Percentiles rank a stretch among this genome's conserved stretches.
phyloP scores from a whole-genome alignment of 352 stramenopile species.

The Pythium vanterpoolii region DNA sequence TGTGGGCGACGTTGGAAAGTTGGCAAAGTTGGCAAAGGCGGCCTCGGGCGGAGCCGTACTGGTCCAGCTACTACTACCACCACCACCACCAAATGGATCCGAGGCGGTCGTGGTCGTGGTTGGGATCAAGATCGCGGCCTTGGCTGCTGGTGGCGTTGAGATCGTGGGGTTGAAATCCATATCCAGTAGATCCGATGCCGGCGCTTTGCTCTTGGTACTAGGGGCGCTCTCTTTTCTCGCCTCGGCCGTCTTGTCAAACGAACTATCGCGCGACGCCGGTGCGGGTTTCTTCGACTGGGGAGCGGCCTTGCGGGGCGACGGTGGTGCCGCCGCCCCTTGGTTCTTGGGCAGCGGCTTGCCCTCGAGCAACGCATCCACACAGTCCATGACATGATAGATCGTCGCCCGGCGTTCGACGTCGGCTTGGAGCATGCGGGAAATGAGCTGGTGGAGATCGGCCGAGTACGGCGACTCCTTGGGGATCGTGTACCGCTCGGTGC shows the following conservation, averaged over 20 bases:
- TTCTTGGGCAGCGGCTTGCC: constrained; percentile 27
- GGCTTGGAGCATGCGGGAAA: constrained; percentile 90
- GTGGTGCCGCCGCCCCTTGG: constrained; percentile 3
- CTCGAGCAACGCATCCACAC: constrained; percentile 65
- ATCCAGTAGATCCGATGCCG: constrained; percentile 49
- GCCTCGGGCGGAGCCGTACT: constrained; percentile 17
- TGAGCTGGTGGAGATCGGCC: constrained; percentile 81
- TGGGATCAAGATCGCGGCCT: too few species aligned
- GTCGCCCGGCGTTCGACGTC: constrained; percentile 89
- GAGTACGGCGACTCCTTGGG: constrained; percentile 89
- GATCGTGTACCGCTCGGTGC: constrained; percentile 93
- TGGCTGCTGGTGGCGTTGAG: constrained; percentile 23
- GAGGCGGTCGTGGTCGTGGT: constrained; percentile 10
- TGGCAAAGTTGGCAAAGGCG: constrained; percentile 64
- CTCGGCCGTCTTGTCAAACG: constrained; percentile 48
- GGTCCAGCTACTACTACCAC: constrained; percentile 16
- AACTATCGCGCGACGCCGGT: constrained; percentile 21
- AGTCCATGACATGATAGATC: constrained; percentile 92
- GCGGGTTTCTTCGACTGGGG: constrained; percentile 12
- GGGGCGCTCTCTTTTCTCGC: constrained; percentile 49
- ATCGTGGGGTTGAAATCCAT: constrained; percentile 70
- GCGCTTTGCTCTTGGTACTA: constrained; percentile 24
- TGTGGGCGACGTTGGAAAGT: constrained; percentile 39
- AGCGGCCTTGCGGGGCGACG: constrained; percentile 25
- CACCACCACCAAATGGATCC: constrained; percentile 17